A percentile compares a stretch with the other conserved stretches of the same genome.
Evolutionary conservation across 2,329 filamentous ascomycete species (phyloP).

Genomic region (Chrysosporium keratinophilum): DNA sequence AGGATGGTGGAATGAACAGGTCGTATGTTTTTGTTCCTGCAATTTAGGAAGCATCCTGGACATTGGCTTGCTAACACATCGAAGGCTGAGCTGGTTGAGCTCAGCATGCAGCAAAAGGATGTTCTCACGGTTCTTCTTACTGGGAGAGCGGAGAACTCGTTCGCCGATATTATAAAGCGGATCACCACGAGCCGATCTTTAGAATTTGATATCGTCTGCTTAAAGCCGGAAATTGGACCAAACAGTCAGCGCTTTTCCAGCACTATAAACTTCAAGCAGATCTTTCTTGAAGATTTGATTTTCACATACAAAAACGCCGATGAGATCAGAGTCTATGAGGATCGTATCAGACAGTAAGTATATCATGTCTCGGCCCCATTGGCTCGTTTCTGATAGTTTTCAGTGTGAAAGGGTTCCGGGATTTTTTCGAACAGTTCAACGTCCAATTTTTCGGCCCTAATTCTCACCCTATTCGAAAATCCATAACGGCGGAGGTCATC

Average conservation of each 20-base stretch:
- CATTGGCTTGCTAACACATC: not conserved
- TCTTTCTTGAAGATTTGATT: constrained; percentile 67
- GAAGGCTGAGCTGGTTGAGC: constrained; percentile 58
- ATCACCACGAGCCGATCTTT: constrained; percentile 70
- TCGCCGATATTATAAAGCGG: constrained; percentile 66
- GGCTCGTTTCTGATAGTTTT: constrained; percentile 9
- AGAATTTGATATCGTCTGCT: constrained; percentile 74
- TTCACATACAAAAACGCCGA: constrained; percentile 73
- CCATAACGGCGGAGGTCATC: constrained; percentile 69
- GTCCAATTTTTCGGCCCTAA: constrained; percentile 39
- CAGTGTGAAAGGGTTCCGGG: constrained; percentile 67
- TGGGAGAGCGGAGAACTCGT: constrained; percentile 67
- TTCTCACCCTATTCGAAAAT: constrained; percentile 45
- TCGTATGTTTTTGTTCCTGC: constrained; percentile 43
- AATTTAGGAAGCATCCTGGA: not conserved
- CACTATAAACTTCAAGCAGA: constrained; percentile 89
- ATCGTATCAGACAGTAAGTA: constrained; percentile 49
- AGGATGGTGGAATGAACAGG: constrained; percentile 93
- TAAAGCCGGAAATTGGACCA: constrained; percentile 79
- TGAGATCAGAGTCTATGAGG: constrained; percentile 65
- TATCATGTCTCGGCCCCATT: not conserved
- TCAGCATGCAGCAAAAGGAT: constrained; percentile 76
- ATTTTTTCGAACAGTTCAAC: constrained; percentile 75
- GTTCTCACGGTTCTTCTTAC: constrained; percentile 79
- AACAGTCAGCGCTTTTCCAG: constrained; percentile 64